These are phyloP conservation scores for Naganishia onofrii DNA, from an alignment of 768 basidiomycete species.

Conservation along the genomic window DNA sequence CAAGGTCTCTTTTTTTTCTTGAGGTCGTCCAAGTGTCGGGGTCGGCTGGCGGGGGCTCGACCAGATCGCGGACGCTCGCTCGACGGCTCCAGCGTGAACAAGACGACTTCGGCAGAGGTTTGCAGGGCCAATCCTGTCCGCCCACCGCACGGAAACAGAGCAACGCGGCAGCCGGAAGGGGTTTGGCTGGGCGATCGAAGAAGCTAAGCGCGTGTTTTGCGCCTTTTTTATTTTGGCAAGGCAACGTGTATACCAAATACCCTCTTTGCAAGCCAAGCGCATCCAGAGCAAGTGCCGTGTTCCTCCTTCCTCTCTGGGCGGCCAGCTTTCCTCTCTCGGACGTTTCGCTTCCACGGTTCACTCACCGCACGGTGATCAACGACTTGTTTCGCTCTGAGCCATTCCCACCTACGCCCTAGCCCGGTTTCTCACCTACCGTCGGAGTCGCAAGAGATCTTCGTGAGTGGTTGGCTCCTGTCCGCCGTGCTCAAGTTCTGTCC, in stretches of 20 bases:
- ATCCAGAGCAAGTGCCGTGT: background rate
- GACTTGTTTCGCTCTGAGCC: background rate
- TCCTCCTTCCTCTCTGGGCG: no score
- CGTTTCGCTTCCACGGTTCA: background rate
- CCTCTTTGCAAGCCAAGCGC: conserved; percentile 5
- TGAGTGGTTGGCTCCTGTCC: background rate
- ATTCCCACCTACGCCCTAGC: background rate
- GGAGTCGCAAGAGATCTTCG: conserved; percentile 19
- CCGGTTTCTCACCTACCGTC: conserved; percentile 21
- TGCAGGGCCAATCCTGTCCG: background rate
- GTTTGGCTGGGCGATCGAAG: background rate
- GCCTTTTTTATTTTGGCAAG: background rate
- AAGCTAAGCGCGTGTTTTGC: background rate
- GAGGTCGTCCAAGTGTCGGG: conserved; percentile 18
- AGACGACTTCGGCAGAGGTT: background rate
- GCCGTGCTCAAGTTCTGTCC: background rate
- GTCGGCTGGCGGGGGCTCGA: conserved; percentile 11
- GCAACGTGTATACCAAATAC: background rate
- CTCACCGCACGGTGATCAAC: conserved; percentile 9
- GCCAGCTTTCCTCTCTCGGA: background rate
- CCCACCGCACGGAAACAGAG: background rate
- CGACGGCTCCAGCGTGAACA: background rate
- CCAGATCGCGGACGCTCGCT: background rate
- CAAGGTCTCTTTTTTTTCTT: conserved; percentile 22
- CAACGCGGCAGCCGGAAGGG: background rate